Base-by-base conservation (phyloP, 352 stramenopile genomes). In the Detonula confervacea region DNA sequence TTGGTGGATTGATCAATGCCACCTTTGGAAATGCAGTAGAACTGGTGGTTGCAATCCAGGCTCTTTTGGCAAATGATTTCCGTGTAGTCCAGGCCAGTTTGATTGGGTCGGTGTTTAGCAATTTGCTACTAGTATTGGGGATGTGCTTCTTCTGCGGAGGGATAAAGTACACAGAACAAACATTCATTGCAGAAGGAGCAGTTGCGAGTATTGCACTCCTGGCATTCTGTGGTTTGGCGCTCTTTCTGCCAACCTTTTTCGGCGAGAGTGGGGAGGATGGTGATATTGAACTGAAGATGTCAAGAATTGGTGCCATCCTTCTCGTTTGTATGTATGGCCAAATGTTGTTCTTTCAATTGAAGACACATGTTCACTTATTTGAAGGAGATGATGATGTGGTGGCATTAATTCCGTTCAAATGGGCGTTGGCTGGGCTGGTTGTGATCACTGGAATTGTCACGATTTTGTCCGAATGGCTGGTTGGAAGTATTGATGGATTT, bases 11-110 rank as follows among this genome's bases (percentile, higher is more conserved):
- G 8, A 92, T 99, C 67, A 98, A 99, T 90, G 97, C 97, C 51
- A 98, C 97, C 24, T 98, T 99, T 83, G 97, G 96, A 77, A 99
- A 99, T 89, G 95, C 95, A 0, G 96, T 98, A 0, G 97, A 98
- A 87, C 91, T 98, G 7, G 96, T 99, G n/a, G 95, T 99, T 18
- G 96, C 95, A 11, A 93, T 99, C 61, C 96, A 98, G 46, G 96
- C 96, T n/a, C 89, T 99, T 11, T 85, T 94, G 55, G 78, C 74
- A 1, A 77, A 89, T 46, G 88, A 93, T 66, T 91, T 89, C 78
- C 74, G 86, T 12, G 87, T 94, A 20, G 89, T 94, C 7, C 96
- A 98, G 87, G 95, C 95, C 56, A 98, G 95, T 75, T 92, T 99
- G 64, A 96, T 99, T 61, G 97, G 97, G 9, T 98, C 94, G 2